Base-by-base conservation (phyloP, 2,329 filamentous ascomycete species). In the Alternaria infectoria region DNA sequence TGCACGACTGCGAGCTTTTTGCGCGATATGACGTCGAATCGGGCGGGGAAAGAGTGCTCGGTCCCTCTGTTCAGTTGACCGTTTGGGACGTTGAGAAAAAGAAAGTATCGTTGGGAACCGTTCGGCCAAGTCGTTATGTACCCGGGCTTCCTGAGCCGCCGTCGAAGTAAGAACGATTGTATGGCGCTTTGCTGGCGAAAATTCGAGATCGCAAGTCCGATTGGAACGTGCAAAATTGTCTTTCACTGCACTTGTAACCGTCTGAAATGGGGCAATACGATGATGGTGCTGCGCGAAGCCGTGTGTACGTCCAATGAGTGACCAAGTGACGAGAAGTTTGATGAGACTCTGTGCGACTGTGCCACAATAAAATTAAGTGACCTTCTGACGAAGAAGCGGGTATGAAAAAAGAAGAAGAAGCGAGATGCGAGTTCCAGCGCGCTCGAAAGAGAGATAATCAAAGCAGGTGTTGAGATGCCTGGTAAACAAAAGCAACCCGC, bases 211-310 rank as follows among this genome's bases (percentile, higher is more conserved):
- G 30, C 51, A 44, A 17, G 21, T 49, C 8, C 49, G 50, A 40
- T 61, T 66, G 47, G 28, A 57, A 23, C 15, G 19, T 46, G 11
- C 25, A 21, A 26, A 50, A 23, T 30, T 19, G 13, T 54, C 43
- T 45, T 50, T 47, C 50, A 47, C 43, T 52, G 47, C 30, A 46
- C 47, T 44, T 57, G 66, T 66, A 68, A 64, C 61, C 19, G 36
- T 51, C n/a, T 54, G 49, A 64, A 17, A 64, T 59, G 52, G 13
- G 54, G 21, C 28, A 54, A 25, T n/a, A 60, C 49, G 44, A 54
- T 54, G 19, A 60, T 51, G 25, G 30, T 68, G 36, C 36, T 54
- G 60, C 50, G 59, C 44, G 36, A 32, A 36, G 51, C 43, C 28
- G 46, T 61, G 28, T 46, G 50, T 17, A 23, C 28, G 44, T 25